Evolutionary conservation across 208 protist species (phyloP).

Genomic region (Herpetomonas tarakana): DNA sequence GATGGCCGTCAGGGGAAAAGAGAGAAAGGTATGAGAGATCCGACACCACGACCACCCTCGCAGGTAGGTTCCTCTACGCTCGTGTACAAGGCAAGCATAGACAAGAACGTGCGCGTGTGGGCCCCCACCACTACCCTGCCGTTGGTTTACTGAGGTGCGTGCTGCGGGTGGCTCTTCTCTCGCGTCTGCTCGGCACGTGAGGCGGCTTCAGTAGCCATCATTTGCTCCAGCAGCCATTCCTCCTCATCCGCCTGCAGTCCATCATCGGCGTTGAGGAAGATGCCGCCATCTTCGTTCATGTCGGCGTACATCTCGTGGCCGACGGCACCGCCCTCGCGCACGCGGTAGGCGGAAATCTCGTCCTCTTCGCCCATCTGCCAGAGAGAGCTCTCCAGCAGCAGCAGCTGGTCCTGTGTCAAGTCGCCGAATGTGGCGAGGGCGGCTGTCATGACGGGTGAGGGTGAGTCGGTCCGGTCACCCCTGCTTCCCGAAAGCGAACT

Average conservation of each 20-base stretch:
- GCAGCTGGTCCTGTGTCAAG: background rate
- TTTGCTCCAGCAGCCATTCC: slow-evolving; percentile 82
- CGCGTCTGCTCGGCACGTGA: background rate
- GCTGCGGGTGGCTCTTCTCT: background rate
- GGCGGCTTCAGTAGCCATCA: slow-evolving; percentile 30
- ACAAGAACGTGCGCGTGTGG: too few species aligned
- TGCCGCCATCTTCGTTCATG: slow-evolving; percentile 12
- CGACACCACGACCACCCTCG: background rate
- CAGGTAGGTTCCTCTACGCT: background rate
- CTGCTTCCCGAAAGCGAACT: too few species aligned
- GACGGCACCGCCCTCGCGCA: background rate
- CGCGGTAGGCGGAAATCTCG: slow-evolving; percentile 8
- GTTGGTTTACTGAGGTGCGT: too few species aligned
- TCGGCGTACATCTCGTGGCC: slow-evolving; percentile 2
- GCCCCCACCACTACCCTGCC: too few species aligned
- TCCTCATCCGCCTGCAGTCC: slow-evolving; percentile 69
- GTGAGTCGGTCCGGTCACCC: too few species aligned
- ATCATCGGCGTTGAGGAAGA: slow-evolving; percentile 61
- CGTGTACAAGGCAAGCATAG: too few species aligned
- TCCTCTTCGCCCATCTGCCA: slow-evolving; percentile 31
- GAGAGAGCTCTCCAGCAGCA: slow-evolving; percentile 13
- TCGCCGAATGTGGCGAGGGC: slow-evolving; percentile 14
- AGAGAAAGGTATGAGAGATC: background rate
- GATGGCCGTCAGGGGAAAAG: background rate
- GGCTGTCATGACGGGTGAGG: background rate